These are phyloP conservation scores for Colletotrichum tabaci DNA, from an alignment of 2,329 filamentous ascomycete genomes.

Conservation along the genomic window DNA sequence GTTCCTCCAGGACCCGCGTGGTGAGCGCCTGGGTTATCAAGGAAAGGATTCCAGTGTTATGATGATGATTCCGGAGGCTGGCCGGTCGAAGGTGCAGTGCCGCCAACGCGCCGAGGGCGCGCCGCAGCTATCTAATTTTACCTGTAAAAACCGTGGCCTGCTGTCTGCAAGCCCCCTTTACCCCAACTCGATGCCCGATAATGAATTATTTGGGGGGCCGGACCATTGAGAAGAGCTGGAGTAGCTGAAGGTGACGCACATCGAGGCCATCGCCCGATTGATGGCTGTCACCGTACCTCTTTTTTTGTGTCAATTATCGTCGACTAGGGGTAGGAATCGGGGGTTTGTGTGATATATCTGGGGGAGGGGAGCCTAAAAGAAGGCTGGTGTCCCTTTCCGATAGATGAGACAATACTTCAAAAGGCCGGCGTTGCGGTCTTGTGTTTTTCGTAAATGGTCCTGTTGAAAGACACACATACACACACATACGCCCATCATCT, in stretches of 20 bases:
- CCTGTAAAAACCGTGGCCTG: neutral
- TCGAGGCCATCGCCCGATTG: neutral
- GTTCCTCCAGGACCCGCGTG: neutral
- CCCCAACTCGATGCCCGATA: neutral
- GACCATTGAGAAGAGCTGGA: neutral
- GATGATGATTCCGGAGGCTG: neutral
- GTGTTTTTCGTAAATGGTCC: neutral
- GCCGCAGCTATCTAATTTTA: neutral
- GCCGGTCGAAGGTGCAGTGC: neutral
- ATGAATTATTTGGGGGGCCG: neutral
- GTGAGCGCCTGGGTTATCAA: neutral
- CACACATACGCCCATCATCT: neutral
- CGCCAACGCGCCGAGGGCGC: neutral
- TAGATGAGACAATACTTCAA: slow-evolving; percentile 19
- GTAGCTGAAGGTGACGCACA: neutral
- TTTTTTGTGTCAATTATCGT: neutral
- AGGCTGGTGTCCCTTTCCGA: neutral
- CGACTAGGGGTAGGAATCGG: neutral
- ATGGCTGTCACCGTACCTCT: neutral
- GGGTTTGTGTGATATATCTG: neutral
- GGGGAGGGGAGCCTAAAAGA: neutral
- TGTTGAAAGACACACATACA: neutral
- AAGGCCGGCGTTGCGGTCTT: neutral
- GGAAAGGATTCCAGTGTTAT: neutral
- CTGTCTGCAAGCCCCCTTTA: neutral